Percentiles rank a stretch among this genome's conserved stretches.
phyloP scores from a whole-genome alignment of 306 rosid species.

The Dryas alaskensis region DNA sequence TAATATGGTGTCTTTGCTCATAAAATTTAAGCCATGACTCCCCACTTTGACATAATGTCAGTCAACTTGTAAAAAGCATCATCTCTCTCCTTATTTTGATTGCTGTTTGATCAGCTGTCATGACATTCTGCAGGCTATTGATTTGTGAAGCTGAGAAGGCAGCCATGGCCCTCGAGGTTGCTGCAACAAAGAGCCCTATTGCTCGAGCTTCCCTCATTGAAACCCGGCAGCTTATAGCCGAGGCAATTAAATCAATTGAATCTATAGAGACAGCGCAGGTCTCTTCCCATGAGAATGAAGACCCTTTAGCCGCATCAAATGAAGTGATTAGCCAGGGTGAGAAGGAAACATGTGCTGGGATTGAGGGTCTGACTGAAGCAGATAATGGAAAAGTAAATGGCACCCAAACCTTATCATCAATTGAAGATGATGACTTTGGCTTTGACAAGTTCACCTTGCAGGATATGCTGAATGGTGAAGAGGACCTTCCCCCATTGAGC shows the following conservation, averaged over 20 bases:
- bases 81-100: conserved; percentile 3
- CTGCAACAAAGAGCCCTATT: conserved; percentile 70
- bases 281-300: conserved; percentile 31
- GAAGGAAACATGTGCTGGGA: conserved; percentile 18
- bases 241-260: conserved; percentile 75
- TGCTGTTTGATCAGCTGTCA: background rate
- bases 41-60: background rate
- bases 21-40: background rate
- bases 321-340: conserved; percentile 26
- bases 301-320: conserved; percentile 34
- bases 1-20: background rate
- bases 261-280: conserved; percentile 46
- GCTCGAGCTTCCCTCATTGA: conserved; percentile 81
- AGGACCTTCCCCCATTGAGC: conserved; percentile 30
- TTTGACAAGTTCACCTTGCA: conserved; percentile 41
- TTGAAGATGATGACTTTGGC: conserved; percentile 35
- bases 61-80: background rate
- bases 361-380: conserved; percentile 33
- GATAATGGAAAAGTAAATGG: conserved; percentile 50
- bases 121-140: conserved; percentile 57
- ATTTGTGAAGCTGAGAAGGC: conserved; percentile 97
- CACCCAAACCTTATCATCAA: conserved; percentile 33
- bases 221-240: conserved; percentile 90
- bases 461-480: conserved; percentile 42
- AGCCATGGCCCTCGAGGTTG: conserved; percentile 81